phyloP scores from a whole-genome alignment of 2,329 filamentous ascomycete genomes.

The Curvularia verruculosa region DNA sequence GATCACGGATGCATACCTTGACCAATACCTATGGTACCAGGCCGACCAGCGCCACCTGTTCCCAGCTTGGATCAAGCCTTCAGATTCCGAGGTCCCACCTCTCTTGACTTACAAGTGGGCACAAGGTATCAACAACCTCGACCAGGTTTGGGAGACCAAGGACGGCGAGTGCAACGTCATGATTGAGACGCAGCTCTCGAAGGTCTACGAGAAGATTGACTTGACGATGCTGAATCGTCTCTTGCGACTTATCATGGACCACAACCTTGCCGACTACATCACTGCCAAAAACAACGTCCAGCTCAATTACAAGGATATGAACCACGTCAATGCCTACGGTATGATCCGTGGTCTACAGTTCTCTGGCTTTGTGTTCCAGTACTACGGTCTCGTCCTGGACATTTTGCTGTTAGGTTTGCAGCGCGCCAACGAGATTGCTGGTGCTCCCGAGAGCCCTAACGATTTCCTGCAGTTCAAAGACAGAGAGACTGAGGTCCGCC shows the following conservation, averaged over 20 bases:
- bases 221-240: constrained; percentile 92
- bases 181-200: constrained; percentile 98
- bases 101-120: constrained; percentile 98
- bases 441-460: constrained; percentile 90
- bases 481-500: constrained; percentile 85
- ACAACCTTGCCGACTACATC: constrained; percentile 98
- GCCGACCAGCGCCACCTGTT: constrained; percentile 96
- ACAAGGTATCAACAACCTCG: constrained; percentile 97
- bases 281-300: constrained; percentile 99
- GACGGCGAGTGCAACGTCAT: constrained; percentile 98
- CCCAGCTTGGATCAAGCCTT: constrained; percentile 98
- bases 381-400: constrained; percentile 95
- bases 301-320: constrained; percentile 99
- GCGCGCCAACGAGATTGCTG: constrained; percentile 96
- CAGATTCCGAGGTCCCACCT: constrained; percentile 95
- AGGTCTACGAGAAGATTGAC: constrained; percentile 99
- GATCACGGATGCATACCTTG: constrained; percentile 97
- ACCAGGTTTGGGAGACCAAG: constrained; percentile 90
- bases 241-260: constrained; percentile 95
- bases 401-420: constrained; percentile 89
- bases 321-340: constrained; percentile 97
- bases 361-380: constrained; percentile 98
- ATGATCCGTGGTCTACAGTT: constrained; percentile 98
- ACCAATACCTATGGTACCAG: constrained; percentile 99
- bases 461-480: constrained; percentile 98